Base-by-base conservation (phyloP, 331 rosid species). In the Saraca asoca region DNA sequence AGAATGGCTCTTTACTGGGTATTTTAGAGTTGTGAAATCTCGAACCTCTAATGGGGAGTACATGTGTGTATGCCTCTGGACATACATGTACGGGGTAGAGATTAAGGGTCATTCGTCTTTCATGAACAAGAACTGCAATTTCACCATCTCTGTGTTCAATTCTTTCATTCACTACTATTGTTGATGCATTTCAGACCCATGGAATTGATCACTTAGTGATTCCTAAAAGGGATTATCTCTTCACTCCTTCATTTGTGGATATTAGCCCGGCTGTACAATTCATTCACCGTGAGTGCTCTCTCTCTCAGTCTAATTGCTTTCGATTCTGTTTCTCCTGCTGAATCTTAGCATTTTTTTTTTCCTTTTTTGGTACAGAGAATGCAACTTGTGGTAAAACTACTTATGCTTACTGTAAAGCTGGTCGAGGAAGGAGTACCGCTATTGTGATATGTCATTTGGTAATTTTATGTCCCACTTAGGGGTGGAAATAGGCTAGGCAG, bases 401-500 rank as follows among this genome's bases (percentile, higher is more conserved):
- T 37, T 90, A 93, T 75, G 98, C 90, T 68, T 97, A 90, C 72
- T 93, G 97, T 83, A 94, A 94, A 86, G 98, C 97, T 55, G 98
- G 98, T 45, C 81, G 97, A 7, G 98, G 98, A 42, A 86, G 97
- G 86, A 94, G 98, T 78, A 90, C 98, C 11, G 90, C 98, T 58
- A 81, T 94, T 61, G 96, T 90, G 71, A 97, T 94, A 42, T 94
- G 98, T 70, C 90, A 90, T 84, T 82, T 94, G 98, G 97, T 93
- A 88, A 75, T 39, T 44, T 59, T 56, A 29, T 48, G 12, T 62
- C 24, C 56, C n/a, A n/a, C n/a, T n/a, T n/a, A n/a, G n/a, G n/a
- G n/a, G n/a, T n/a, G n/a, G n/a, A n/a, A n/a, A n/a, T n/a, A n/a
- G n/a, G n/a, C n/a, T n/a, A n/a, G n/a, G n/a, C n/a, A n/a, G n/a